Base-by-base conservation (phyloP, 345 rosid genomes). In the Lenwebbia sp. region DNA sequence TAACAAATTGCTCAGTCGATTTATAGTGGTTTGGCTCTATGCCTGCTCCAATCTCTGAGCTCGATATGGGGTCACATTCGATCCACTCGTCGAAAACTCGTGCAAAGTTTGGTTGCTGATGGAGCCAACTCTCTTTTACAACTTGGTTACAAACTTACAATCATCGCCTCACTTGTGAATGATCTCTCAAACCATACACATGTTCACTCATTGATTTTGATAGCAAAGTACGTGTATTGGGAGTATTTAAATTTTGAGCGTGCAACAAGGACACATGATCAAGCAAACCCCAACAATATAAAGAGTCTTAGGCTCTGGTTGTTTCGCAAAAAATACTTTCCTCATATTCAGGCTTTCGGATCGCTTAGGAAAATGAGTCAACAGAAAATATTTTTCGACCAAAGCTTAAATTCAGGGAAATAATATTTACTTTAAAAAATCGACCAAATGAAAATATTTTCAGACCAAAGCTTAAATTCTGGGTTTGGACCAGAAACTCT, bases 1-100 rank as follows among this genome's bases (percentile, higher is more conserved):
- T 0, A 13, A 0, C 2, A 8, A 28, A 28, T 28, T n/a, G 19
- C 10, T 28, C 19, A 3, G 0, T 2, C 0, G 0, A 28, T 62
- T 28, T 30, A 15, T 30, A 28, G 0, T 0, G 12, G 0, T 62
- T 30, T 4, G 22, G 0, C 22, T 62, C 3, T 30, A 62, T 62
- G 5, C 22, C 22, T 30, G 15, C 22, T 62, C 11, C 1, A 1
- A 7, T 28, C 17, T 40, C 1, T 2, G 0, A 62, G 1, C 5
- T 30, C 10, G 5, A 62, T 30, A 0, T 0, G 8, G 40, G 3
- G 40, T 28, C 15, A 7, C 22, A 15, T 3, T 62, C 22, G 15
- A 62, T 62, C 11, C 41, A 4, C 6, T 30, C 8, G 15, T 6
- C 2, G 10, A 30, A 62, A 30, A 15, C 22, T 62, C 1, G 75